These are phyloP conservation scores for Fusarium chaquense DNA, from an alignment of 2,329 filamentous ascomycete genomes.

Conservation along the genomic window DNA sequence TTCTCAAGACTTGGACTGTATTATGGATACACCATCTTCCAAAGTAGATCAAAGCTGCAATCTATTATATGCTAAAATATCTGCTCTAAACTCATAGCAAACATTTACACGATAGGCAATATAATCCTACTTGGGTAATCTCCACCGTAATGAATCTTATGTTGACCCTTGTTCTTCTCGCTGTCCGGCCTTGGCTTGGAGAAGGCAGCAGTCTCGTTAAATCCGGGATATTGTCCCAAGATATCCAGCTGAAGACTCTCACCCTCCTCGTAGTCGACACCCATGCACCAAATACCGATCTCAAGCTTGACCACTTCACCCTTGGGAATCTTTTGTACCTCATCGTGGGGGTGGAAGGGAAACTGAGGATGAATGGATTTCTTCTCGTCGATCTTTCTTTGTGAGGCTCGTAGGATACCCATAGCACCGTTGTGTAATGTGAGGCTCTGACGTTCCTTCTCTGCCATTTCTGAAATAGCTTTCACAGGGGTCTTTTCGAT, in stretches of 20 bases:
- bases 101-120: constrained; percentile 29
- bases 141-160: constrained; percentile 32
- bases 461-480: constrained; percentile 3
- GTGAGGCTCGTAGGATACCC: constrained; percentile 15
- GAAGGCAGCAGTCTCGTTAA: constrained; percentile 13
- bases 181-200: constrained; percentile 18
- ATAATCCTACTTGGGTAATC: constrained; percentile 39
- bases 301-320: constrained; percentile 26
- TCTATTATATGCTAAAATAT: not conserved
- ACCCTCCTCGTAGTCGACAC: constrained; percentile 14
- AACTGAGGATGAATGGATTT: constrained; percentile 17
- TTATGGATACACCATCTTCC: not conserved
- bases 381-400: constrained; percentile 16
- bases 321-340: constrained; percentile 16
- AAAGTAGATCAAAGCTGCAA: not conserved
- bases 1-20: not conserved
- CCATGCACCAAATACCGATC: constrained; percentile 27
- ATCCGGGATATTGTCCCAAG: constrained; percentile 18
- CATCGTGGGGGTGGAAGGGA: constrained; percentile 22
- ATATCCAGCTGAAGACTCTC: constrained; percentile 17
- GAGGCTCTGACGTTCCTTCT: constrained; percentile 19
- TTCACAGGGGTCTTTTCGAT: constrained; percentile 21
- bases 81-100: not conserved
- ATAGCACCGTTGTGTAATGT: constrained; percentile 23
- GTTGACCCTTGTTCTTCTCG: constrained; percentile 26